A percentile compares a stretch with the other conserved stretches of the same genome.
Conservation (phyloP, 371 early-diverging fungal species). For the Phascolomyces articulosus region DNA sequence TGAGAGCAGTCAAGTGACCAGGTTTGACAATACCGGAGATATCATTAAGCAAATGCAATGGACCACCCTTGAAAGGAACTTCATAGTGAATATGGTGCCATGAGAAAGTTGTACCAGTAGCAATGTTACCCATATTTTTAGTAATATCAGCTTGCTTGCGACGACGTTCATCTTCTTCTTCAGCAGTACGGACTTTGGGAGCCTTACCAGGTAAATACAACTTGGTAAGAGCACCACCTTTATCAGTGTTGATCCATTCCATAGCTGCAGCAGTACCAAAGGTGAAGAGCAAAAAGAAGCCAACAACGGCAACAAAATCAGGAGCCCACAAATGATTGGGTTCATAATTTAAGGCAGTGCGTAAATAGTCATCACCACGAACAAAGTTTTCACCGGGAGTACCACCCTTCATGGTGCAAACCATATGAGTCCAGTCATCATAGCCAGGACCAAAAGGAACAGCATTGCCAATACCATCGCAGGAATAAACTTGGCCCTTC, state of each 20-base stretch:
- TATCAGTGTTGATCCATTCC: slow-evolving; percentile 41
- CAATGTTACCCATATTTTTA: slow-evolving; percentile 33
- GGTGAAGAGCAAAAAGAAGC: slow-evolving; percentile 47
- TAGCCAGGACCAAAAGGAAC: slow-evolving; percentile 49
- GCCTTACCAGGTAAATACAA: slow-evolving; percentile 40
- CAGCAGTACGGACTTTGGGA: slow-evolving; percentile 17
- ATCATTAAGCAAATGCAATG: slow-evolving; percentile 53
- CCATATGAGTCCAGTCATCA: slow-evolving; percentile 47
- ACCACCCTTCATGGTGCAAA: slow-evolving; percentile 57
- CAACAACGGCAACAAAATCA: slow-evolving; percentile 48
- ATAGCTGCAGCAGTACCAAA: slow-evolving; percentile 35
- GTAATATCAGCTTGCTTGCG: slow-evolving; percentile 24
- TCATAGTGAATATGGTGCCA: slow-evolving; percentile 61
- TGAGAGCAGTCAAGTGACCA: slow-evolving; percentile 75
- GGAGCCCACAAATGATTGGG: slow-evolving; percentile 48
- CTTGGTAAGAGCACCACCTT: slow-evolving; percentile 45
- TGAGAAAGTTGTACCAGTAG: slow-evolving; percentile 52
- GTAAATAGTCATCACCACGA: slow-evolving; percentile 54
- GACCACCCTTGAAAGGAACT: slow-evolving; percentile 58
- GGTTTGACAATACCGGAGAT: slow-evolving; percentile 58
- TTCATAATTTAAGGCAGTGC: slow-evolving; percentile 18
- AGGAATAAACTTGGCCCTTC: slow-evolving; percentile 34
- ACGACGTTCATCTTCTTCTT: slow-evolving; percentile 27
- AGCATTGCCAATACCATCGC: slow-evolving; percentile 43
- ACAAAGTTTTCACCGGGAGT: slow-evolving; percentile 48